Evolutionary conservation across 2,329 filamentous ascomycete genomes (phyloP).

Genomic region (Calycina herbarum): DNA sequence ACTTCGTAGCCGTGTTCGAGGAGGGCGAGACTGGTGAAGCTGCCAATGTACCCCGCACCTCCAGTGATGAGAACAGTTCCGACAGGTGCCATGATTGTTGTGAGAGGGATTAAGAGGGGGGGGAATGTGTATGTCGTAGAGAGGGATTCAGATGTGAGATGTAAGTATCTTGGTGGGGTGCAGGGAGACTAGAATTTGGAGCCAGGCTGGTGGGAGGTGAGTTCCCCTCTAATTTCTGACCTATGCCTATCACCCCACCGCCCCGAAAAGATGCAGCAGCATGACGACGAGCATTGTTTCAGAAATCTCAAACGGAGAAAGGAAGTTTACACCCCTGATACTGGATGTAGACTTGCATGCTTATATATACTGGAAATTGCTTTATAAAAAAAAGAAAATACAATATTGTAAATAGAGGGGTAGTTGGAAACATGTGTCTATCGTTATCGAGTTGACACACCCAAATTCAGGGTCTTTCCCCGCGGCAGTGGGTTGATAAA

Average conservation of each 20-base stretch:
- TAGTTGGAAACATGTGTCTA: no score
- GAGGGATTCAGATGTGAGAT: not conserved
- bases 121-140: slow-evolving; percentile 2
- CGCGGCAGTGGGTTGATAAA: not conserved
- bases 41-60: slow-evolving; percentile 94
- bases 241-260: not conserved
- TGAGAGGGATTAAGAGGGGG: not conserved
- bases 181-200: not conserved
- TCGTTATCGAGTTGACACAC: no score
- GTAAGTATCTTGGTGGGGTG: not conserved
- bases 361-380: no score
- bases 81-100: slow-evolving; percentile 61
- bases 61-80: slow-evolving; percentile 91
- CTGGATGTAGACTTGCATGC: no score
- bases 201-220: not conserved
- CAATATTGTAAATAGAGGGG: no score
- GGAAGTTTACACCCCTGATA: no score
- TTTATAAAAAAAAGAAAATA: no score
- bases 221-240: not conserved
- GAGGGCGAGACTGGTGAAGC: slow-evolving; percentile 89
- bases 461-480: no score
- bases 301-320: not conserved
- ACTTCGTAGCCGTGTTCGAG: slow-evolving; percentile 95
- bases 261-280: not conserved
- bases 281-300: slow-evolving; percentile 1